Percentiles rank a stretch among this genome's conserved stretches.
Conservation (phyloP, 2,329 filamentous ascomycete genomes). For the Aureobasidium sp. region DNA sequence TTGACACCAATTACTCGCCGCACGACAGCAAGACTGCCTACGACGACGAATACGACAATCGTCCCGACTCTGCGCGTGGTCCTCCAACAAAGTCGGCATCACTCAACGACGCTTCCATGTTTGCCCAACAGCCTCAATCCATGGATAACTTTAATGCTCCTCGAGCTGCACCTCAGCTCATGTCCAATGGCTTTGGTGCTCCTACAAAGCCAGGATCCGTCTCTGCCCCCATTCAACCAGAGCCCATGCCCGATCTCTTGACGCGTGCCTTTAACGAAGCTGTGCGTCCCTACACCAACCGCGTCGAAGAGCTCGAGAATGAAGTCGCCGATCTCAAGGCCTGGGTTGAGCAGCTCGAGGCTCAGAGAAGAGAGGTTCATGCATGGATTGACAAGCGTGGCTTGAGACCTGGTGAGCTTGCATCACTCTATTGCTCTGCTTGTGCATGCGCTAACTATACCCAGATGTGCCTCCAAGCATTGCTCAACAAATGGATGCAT, state of each 20-base stretch:
- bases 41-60: conserved; percentile 33
- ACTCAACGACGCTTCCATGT: conserved; percentile 28
- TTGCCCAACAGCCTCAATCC: conserved; percentile 23
- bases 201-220: not conserved
- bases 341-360: conserved; percentile 43
- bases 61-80: conserved; percentile 30
- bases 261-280: conserved; percentile 46
- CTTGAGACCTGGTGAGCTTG: conserved; percentile 38
- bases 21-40: conserved; percentile 35
- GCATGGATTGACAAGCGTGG: conserved; percentile 49
- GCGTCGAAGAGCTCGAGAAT: conserved; percentile 42
- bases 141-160: conserved; percentile 12
- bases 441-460: not conserved
- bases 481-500: conserved; percentile 44
- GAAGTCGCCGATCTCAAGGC: conserved; percentile 42
- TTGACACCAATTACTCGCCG: conserved; percentile 36
- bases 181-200: conserved; percentile 18
- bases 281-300: conserved; percentile 42
- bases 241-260: conserved; percentile 42
- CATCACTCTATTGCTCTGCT: not conserved
- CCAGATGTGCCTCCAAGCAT: conserved; percentile 44
- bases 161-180: conserved; percentile 1
- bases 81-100: conserved; percentile 19
- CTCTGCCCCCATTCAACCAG: conserved; percentile 18
- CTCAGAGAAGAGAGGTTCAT: conserved; percentile 43